Base-by-base conservation (phyloP, 345 rosid species). In the Euphorbia tirucalli region DNA sequence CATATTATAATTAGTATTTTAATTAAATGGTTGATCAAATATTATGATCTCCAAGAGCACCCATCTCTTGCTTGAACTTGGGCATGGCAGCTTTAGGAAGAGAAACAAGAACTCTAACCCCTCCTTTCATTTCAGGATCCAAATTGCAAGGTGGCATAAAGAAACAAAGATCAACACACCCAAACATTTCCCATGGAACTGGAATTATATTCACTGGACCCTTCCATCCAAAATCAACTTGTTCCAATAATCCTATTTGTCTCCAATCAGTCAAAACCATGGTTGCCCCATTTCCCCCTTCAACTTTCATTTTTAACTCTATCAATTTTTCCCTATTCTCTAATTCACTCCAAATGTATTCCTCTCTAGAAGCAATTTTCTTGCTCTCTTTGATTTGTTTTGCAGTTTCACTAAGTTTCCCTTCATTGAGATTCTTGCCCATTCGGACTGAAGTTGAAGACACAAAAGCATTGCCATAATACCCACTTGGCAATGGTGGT, bases 181-280 rank as follows among this genome's bases (percentile, higher is more conserved):
- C 84, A 64, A 81, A 81, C 65, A 85, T 44, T 37, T 72, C 68
- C 80, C 73, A 79, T 0, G 90, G 90, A 37, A 85, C 73, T 6
- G 90, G 88, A 22, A 83, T 18, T 6, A 85, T 75, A 62, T 87
- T 87, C 66, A 81, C 79, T 3, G 84, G 35, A 11, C 75, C 83
- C 61, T 82, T 79, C 85, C 79, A 85, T 35, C 87, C 89, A 65
- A 86, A 86, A 78, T 86, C 87, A 10, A 78, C 73, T 57, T 77
- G 85, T 5, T 85, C 87, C 13, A 79, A 7, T 11, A 85, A 31
- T 15, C 89, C 86, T 62, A 87, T 44, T 32, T 79, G 87, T 31
- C 89, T 85, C 91, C 91, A 87, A 61, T 87, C 91, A 11, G 89
- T 83, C 7, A 84, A 54, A 37, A 83, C 13, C 82, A 83, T 84